Evolutionary conservation across 345 rosid species (phyloP), one percentile per base, ranked within the genome.

Genomic region (Xanthoceras sorbifolium): DNA sequence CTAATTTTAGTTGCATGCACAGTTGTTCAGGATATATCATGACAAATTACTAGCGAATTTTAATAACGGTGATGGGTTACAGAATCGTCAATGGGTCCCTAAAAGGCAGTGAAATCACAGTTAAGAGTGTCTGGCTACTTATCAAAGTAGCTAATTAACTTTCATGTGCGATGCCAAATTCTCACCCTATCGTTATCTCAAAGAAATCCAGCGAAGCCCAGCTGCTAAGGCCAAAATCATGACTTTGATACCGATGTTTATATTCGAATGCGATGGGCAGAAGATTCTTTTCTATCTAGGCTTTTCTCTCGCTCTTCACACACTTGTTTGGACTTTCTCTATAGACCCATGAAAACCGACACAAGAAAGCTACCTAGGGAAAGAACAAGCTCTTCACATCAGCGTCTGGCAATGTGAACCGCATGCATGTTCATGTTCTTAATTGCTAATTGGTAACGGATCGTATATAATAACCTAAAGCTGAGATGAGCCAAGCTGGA

Each of bases 111-210:
- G 42, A 42, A 22, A 22, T 11, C 70, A 40, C 4, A 38, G 12
- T 23, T 44, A 22, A 14, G 3, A 36, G 40, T 36, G 60, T 10
- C 31, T 12, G 34, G 28, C 1, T 60, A 60, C 64, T 9, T 60
- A 55, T 55, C 62, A 55, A n/a, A 6, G 6, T 23, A 68, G 3
- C 38, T 18, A 15, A 12, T 2, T 42, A 15, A 12, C 5, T 42
- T 59, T 54, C 28, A 23, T 59, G 48, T 64, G 81, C 29, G 65
- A 57, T 70, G 48, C 36, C 65, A 6, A 9, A 18, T 32, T 26
- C 67, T 67, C 32, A 61, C 17, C 78, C 66, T 7, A 40, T 68
- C 80, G 31, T 69, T 52, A 5, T 68, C 84, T 31, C 44, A 44
- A 73, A 63, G 40, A 54, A n/a, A 5, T 70, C 61, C 23, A 17